Conservation (phyloP, 495 filamentous ascomycete species). For the Xylaria acuta region DNA sequence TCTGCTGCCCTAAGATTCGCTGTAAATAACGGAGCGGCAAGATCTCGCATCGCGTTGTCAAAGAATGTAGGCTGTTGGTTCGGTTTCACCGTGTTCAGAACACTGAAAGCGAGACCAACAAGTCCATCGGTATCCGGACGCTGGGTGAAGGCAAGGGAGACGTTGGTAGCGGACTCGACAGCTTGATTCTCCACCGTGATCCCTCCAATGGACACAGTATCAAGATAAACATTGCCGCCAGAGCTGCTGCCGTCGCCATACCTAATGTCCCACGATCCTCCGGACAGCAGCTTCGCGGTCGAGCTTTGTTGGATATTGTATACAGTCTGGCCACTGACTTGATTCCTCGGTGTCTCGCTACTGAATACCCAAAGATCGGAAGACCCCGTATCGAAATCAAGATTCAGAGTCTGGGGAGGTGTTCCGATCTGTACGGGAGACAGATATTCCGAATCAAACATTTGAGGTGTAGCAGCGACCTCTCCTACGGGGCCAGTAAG, state of each 20-base stretch:
- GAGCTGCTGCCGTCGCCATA: slow-evolving; percentile 79
- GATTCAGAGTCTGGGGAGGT: slow-evolving; percentile 69
- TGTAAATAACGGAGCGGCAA: slow-evolving; percentile 73
- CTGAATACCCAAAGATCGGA: slow-evolving; percentile 73
- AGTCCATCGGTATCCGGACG: slow-evolving; percentile 71
- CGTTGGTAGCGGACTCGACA: slow-evolving; percentile 70
- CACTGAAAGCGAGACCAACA: slow-evolving; percentile 76
- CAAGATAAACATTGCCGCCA: slow-evolving; percentile 72
- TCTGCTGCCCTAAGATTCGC: slow-evolving; percentile 71
- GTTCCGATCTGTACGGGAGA: slow-evolving; percentile 72
- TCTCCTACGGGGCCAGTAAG: slow-evolving; percentile 41
- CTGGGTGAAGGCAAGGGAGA: slow-evolving; percentile 69
- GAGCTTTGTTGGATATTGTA: slow-evolving; percentile 62
- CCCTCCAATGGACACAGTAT: slow-evolving; percentile 77
- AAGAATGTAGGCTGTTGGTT: slow-evolving; percentile 74
- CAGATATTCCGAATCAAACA: slow-evolving; percentile 73
- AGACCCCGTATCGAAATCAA: slow-evolving; percentile 81
- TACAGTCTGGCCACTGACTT: slow-evolving; percentile 58
- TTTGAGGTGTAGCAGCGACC: slow-evolving; percentile 45
- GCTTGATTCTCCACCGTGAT: slow-evolving; percentile 71
- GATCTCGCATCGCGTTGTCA: slow-evolving; percentile 66
- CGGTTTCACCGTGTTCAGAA: slow-evolving; percentile 74
- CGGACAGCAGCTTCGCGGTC: slow-evolving; percentile 57
- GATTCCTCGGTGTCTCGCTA: slow-evolving; percentile 49
- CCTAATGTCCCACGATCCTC: slow-evolving; percentile 68